Conservation (phyloP, 1,284 basidiomycete genomes). For the Cryptococcus jaspeensis region DNA sequence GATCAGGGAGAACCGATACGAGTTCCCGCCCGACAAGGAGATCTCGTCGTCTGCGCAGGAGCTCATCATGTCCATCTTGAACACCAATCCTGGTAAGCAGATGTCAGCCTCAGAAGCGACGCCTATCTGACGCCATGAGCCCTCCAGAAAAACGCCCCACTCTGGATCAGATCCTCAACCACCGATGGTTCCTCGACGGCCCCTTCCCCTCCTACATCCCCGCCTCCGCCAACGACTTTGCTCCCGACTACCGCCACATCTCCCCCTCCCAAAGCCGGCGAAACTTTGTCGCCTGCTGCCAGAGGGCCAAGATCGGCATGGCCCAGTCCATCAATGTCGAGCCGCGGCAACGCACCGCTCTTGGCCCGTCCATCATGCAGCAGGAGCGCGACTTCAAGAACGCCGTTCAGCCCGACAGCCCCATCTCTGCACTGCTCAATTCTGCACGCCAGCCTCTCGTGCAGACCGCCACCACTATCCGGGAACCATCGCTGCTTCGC, state of each 20-base stretch:
- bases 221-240: slow-evolving; percentile 66
- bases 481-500: slow-evolving; percentile 61
- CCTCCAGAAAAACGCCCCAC: slow-evolving; percentile 66
- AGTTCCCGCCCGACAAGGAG: slow-evolving; percentile 76
- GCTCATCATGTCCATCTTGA: slow-evolving; percentile 82
- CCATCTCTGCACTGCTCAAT: slow-evolving; percentile 83
- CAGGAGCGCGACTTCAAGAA: slow-evolving; percentile 95
- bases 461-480: slow-evolving; percentile 58
- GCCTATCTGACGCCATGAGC: background rate
- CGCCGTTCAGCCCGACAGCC: slow-evolving; percentile 90
- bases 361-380: slow-evolving; percentile 61
- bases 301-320: slow-evolving; percentile 38
- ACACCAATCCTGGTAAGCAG: slow-evolving; percentile 64
- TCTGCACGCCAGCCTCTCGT: slow-evolving; percentile 85
- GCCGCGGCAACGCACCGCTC: slow-evolving; percentile 23
- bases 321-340: slow-evolving; percentile 31
- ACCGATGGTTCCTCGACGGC: slow-evolving; percentile 80
- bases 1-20: slow-evolving; percentile 91
- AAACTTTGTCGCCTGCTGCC: slow-evolving; percentile 60
- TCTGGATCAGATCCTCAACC: slow-evolving; percentile 78
- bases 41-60: slow-evolving; percentile 72
- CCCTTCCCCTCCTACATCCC: slow-evolving; percentile 80
- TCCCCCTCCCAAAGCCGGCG: slow-evolving; percentile 61
- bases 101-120: background rate
- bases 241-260: slow-evolving; percentile 73